Evolutionary conservation across 306 rosid genomes (phyloP).

Genomic region (Purshia tridentata): DNA sequence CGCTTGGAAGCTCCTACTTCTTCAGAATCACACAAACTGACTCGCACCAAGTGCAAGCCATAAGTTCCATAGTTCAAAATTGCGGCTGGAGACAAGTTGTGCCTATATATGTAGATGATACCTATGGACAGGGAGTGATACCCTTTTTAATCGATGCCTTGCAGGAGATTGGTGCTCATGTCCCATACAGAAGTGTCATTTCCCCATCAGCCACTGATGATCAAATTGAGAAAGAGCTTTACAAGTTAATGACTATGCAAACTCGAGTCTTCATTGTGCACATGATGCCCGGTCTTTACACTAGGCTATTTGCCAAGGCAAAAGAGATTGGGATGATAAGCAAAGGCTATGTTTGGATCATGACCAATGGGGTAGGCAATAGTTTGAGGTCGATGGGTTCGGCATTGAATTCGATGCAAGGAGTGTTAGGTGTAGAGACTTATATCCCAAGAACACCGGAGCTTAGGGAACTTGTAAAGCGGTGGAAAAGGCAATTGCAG

Average conservation of each 20-base stretch:
- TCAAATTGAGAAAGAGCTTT: conserved; percentile 34
- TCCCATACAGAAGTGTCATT: conserved; percentile 37
- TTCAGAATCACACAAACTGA: conserved; percentile 41
- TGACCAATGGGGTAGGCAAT: conserved; percentile 35
- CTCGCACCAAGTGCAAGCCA: conserved; percentile 39
- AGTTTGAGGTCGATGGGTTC: conserved; percentile 7
- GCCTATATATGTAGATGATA: conserved; percentile 44
- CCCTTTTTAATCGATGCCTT: conserved; percentile 39
- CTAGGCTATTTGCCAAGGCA: conserved; percentile 38
- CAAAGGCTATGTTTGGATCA: conserved; percentile 49
- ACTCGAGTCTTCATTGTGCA: conserved; percentile 57
- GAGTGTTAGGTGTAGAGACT: conserved; percentile 52
- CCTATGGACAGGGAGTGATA: conserved; percentile 37
- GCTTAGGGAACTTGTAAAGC: conserved; percentile 22
- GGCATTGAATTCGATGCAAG: conserved; percentile 45
- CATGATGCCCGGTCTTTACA: conserved; percentile 30
- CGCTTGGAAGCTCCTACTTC: conserved; percentile 37
- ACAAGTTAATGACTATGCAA: conserved; percentile 42
- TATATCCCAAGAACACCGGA: conserved; percentile 30
- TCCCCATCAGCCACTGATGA: conserved; percentile 40
- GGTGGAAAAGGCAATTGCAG: conserved; percentile 44
- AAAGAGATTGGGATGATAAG: conserved; percentile 47
- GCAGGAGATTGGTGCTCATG: conserved; percentile 28
- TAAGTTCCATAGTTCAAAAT: conserved; percentile 29
- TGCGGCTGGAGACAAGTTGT: conserved; percentile 51